Evolutionary conservation across 768 basidiomycete genomes (phyloP), one percentile per base, ranked within the genome.

Genomic region (Tricholomella constricta): DNA sequence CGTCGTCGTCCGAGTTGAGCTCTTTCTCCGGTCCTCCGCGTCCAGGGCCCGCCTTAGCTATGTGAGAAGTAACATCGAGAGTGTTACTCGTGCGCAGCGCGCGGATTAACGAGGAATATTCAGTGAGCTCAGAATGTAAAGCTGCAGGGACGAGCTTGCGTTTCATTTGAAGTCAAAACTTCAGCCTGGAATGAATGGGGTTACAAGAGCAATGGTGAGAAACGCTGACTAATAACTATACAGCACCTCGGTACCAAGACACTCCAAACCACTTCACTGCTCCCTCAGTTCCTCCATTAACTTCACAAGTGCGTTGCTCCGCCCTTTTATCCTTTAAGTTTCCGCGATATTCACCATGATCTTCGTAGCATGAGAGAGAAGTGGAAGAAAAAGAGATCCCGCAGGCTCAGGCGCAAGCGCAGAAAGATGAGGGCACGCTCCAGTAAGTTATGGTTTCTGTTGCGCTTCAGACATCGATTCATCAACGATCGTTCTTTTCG

Each of bases 361-460:
- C 23, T 22, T 35, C 36, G 48, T 62, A 88, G 83, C 60, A 93
- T 92, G 91, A 91, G 91, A 89, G 91, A 92, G 75, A 93, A 93
- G 86, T 93, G 91, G 91, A 92, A 92, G 85, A 94, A 94, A 78
- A 94, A 94, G 82, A 83, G 91, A 70, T 91, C 91, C 60, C 86
- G 91, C 72, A 89, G 91, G 70, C 91, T 94, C 78, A 82, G 91
- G 70, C 88, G 91, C 75, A 94, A 94, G 69, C 89, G 91, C 81
- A 87, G 91, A 88, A 94, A 94, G 83, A 93, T 93, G 91, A 85
- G 91, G 72, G 91, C 91, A 58, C 91, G 91, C 75, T 93, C 91
- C 81, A 93, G 91, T 93, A 63, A 61, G 91, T 87, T 52, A 23
- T 46, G 7, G 15, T 45, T 25, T 45, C 8, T 31, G 10, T 38